Evolutionary conservation across 306 rosid species (phyloP).

Genomic region (Quercus dentata): DNA sequence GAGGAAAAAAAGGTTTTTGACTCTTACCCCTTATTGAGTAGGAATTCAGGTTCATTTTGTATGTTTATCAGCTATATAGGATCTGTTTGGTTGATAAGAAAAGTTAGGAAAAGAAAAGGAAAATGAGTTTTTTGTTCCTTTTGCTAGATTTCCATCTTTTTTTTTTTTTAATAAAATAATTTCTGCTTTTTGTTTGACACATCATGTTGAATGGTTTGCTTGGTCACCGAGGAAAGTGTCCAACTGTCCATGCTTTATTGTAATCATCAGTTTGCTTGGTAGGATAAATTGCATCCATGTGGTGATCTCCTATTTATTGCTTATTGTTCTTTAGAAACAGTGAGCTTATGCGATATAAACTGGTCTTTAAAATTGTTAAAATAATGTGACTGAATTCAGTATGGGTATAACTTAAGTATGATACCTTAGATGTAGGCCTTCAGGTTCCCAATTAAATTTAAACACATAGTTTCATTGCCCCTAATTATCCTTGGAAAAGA

Average conservation of each 20-base stretch:
- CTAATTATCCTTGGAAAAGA: no score
- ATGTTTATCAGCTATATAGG: background rate
- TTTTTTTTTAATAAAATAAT: background rate
- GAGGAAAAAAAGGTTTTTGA: background rate
- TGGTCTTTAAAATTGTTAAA: no score
- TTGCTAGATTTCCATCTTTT: background rate
- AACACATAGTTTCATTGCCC: no score
- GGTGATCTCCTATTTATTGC: no score
- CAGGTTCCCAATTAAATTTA: no score
- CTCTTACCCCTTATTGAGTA: background rate
- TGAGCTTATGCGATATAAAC: background rate
- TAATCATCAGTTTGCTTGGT: background rate
- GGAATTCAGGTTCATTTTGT: background rate
- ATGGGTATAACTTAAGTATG: no score
- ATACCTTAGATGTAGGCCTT: no score
- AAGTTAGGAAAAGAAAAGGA: background rate
- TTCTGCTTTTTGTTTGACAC: background rate
- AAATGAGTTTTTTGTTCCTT: background rate
- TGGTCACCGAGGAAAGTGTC: background rate
- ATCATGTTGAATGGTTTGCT: background rate
- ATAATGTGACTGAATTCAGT: no score
- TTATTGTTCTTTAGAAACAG: background rate
- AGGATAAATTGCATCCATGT: background rate
- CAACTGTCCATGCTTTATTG: background rate
- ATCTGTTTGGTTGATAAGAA: background rate